These are phyloP conservation scores for Fusarium compactum DNA, from an alignment of 2,329 filamentous ascomycete species.

Conservation along the genomic window DNA sequence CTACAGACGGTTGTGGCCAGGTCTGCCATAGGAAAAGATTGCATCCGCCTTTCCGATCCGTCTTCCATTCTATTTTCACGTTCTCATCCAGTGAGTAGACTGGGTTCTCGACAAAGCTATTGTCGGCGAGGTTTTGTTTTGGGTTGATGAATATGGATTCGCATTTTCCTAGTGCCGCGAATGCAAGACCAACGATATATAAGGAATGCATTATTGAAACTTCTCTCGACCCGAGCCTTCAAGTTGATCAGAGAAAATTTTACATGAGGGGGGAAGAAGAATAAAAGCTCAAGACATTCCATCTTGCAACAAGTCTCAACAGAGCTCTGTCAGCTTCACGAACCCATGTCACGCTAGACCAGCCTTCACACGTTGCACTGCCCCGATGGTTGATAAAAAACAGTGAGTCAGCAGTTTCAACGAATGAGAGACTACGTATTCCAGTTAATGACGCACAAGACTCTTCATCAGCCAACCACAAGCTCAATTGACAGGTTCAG, in stretches of 20 bases:
- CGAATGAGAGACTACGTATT: not conserved
- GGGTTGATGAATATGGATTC: slow-evolving; percentile 1
- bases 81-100: not conserved
- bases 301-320: not conserved
- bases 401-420: not conserved
- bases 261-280: not conserved
- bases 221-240: accelerated
- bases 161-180: not conserved
- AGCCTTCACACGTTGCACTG: not conserved
- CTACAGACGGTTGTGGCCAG: not conserved
- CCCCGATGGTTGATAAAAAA: not conserved
- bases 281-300: not conserved
- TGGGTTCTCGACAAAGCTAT: not conserved
- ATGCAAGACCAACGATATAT: accelerated
- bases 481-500: accelerated
- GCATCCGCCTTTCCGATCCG: not conserved
- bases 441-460: slow-evolving; percentile 13
- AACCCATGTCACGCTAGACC: slow-evolving; percentile 13
- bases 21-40: slow-evolving; percentile 13
- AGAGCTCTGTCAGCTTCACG: not conserved
- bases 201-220: accelerated
- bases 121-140: accelerated
- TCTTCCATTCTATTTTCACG: slow-evolving; percentile 1
- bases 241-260: accelerated
- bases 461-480: not conserved